These are phyloP conservation scores for Tricholoma sp. DNA, from an alignment of 768 basidiomycete species.

Conservation along the genomic window DNA sequence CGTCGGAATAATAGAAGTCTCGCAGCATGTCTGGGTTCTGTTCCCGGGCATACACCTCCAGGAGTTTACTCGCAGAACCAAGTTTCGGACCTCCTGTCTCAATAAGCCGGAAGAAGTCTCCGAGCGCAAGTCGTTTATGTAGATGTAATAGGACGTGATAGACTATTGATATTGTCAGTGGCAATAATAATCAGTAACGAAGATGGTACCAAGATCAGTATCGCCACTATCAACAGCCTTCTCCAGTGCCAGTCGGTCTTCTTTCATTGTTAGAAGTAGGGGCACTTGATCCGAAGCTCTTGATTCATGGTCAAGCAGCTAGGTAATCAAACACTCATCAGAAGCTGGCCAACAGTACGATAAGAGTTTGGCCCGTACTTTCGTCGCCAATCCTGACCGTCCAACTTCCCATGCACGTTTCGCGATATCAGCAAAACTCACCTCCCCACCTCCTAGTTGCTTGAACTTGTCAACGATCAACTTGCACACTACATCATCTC, in stretches of 20 bases:
- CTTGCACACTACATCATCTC: conserved; percentile 75
- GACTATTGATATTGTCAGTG: conserved; percentile 43
- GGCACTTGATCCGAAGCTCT: conserved; percentile 91
- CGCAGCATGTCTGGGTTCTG: conserved; percentile 89
- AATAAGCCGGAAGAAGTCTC: conserved; percentile 90
- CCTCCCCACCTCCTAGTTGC: conserved; percentile 68
- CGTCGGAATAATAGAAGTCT: conserved; percentile 98
- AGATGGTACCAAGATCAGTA: conserved; percentile 74
- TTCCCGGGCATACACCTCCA: conserved; percentile 88
- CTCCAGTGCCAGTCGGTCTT: conserved; percentile 78
- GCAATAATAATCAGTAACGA: conserved; percentile 5
- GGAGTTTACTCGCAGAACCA: conserved; percentile 67
- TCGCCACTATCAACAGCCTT: conserved; percentile 96
- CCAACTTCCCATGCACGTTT: conserved; percentile 70
- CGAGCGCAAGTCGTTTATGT: conserved; percentile 76
- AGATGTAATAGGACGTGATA: conserved; percentile 91
- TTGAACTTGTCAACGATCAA: conserved; percentile 89
- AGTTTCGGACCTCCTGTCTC: conserved; percentile 83
- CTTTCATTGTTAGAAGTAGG: conserved; percentile 89
- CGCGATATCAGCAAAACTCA: conserved; percentile 94
- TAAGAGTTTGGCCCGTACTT: conserved; percentile 40
- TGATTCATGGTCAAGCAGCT: conserved; percentile 90
- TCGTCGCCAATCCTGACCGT: conserved; percentile 50
- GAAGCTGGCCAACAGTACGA: neutral
- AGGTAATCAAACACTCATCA: neutral